Evolutionary conservation across 768 basidiomycete genomes (phyloP), one percentile per base, ranked within the genome.

Genomic region (Panellus pusillus): DNA sequence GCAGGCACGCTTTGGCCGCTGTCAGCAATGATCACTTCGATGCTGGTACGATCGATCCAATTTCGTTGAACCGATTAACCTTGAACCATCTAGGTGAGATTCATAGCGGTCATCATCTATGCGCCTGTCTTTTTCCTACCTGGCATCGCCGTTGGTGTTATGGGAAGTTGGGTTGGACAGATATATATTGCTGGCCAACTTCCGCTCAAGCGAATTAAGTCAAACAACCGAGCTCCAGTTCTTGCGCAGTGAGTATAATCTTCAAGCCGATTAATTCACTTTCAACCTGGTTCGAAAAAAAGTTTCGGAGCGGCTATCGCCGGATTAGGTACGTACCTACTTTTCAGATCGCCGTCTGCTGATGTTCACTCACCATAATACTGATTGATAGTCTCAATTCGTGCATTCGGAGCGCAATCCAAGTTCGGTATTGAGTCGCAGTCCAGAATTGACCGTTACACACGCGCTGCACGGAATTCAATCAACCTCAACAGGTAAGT

Each of bases 361-460:
- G 24, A 35, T 35, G 9, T 8, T 35, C 32, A 35, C 2, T 15
- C 40, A 27, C 17, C 38, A 9, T 32, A n/a, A n/a, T n/a, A 28
- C 24, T 6, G 11, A 19, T 3, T 41, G 4, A 29, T 12, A 61
- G 62, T 58, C 31, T 64, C 77, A 2, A 78, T 82, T 49, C 68
- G 80, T 13, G 80, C 80, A 2, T 82, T 77, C 55, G 74, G 73
- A 6, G 77, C 77, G 11, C 70, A 79, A 63, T 63, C 68, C 14
- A 58, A 65, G 29, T 78, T 68, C 68, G 69, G 51, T 53, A 29
- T 19, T 50, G 66, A 75, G 53, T 69, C 74, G 13, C 55, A 71
- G 32, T 54, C 63, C 36, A 66, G 74, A 4, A 74, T 80, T 29
- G 73, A 81, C 60, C 67, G 68, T 41, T 80, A 72, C 50, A 65